These are phyloP conservation scores for Calonectria henricotiae DNA, from an alignment of 2,329 filamentous ascomycete species.

Conservation along the genomic window DNA sequence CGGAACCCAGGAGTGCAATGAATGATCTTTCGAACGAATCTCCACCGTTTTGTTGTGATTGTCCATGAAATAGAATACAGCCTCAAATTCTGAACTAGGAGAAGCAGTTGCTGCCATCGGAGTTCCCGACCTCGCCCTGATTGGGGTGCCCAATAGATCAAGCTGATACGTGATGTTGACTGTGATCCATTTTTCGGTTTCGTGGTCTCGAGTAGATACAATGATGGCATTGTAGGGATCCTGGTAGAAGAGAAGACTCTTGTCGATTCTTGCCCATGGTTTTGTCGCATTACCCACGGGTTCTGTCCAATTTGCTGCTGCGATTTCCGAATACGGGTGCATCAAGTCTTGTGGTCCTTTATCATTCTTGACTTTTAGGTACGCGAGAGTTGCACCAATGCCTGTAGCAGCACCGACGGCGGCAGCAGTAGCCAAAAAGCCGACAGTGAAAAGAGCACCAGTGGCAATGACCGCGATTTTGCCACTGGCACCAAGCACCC, in stretches of 20 bases:
- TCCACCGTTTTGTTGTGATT: neutral
- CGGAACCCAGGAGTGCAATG: neutral
- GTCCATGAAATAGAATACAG: neutral
- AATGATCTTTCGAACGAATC: neutral
- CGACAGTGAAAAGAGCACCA: neutral
- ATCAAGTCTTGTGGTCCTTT: neutral
- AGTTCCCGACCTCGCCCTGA: neutral
- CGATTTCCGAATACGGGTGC: neutral
- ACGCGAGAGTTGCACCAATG: neutral
- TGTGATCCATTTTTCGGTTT: neutral
- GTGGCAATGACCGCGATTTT: neutral
- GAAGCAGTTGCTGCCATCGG: neutral
- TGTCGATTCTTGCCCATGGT: neutral
- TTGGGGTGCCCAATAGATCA: neutral
- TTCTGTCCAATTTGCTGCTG: neutral
- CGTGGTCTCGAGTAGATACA: neutral
- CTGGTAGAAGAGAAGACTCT: constrained; percentile 1
- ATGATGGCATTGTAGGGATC: neutral
- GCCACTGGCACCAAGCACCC: neutral
- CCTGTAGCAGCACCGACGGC: neutral
- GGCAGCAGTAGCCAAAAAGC: neutral
- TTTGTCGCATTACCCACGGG: neutral
- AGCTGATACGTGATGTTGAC: neutral
- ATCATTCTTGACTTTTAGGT: neutral
- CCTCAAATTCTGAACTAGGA: neutral